These are phyloP conservation scores for Pseudogymnoascus sp. DNA, from an alignment of 2,329 filamentous ascomycete species.

Conservation along the genomic window DNA sequence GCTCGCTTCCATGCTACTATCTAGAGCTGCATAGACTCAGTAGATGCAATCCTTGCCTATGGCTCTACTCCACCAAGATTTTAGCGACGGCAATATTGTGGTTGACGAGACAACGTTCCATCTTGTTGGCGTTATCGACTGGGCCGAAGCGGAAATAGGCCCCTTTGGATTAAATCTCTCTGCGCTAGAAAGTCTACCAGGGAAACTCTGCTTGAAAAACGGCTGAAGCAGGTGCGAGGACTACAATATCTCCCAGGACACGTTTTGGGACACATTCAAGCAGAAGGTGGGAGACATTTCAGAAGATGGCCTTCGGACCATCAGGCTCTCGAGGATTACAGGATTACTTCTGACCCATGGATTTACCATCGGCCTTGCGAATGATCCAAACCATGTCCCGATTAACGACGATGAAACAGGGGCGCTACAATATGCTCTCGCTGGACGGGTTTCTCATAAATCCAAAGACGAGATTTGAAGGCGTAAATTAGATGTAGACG, in stretches of 20 bases:
- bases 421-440: constrained; percentile 32
- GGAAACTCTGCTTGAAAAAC: constrained; percentile 29
- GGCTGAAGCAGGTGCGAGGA: constrained; percentile 31
- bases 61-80: constrained; percentile 34
- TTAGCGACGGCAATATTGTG: constrained; percentile 33
- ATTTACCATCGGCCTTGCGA: constrained; percentile 33
- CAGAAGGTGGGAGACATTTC: constrained; percentile 25
- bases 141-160: constrained; percentile 33
- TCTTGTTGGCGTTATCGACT: constrained; percentile 35
- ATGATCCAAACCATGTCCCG: constrained; percentile 28
- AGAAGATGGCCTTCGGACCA: constrained; percentile 21
- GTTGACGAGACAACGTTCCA: constrained; percentile 31
- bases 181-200: constrained; percentile 27
- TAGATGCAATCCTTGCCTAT: constrained; percentile 32
- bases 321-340: constrained; percentile 28
- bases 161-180: constrained; percentile 35
- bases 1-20: constrained; percentile 29
- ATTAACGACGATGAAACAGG: constrained; percentile 32
- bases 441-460: constrained; percentile 33
- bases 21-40: constrained; percentile 24
- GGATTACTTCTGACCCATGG: constrained; percentile 30
- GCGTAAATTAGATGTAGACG: constrained; percentile 7
- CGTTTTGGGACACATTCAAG: constrained; percentile 30
- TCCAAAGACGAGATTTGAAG: constrained; percentile 28
- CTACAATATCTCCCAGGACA: constrained; percentile 23